Evolutionary conservation across 2,329 filamentous ascomycete genomes (phyloP).

Genomic region (Dactylellina cionopaga): DNA sequence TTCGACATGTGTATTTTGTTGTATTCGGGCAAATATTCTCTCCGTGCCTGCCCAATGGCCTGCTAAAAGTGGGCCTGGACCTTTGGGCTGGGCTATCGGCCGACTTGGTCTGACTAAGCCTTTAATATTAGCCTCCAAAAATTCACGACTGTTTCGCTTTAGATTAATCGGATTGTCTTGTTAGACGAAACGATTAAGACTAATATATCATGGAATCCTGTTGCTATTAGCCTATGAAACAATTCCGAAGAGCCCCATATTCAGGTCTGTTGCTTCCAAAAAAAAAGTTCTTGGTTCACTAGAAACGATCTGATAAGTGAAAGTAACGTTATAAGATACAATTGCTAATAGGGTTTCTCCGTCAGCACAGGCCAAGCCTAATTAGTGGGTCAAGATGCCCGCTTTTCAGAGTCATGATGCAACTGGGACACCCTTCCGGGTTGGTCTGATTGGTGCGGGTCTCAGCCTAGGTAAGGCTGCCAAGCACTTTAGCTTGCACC

Average conservation of each 20-base stretch:
- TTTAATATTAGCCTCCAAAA: no score
- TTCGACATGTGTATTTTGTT: not conserved
- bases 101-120: not conserved
- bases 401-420: constrained; percentile 28
- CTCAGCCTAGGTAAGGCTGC: constrained; percentile 34
- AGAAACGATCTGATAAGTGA: no score
- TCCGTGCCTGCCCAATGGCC: not conserved
- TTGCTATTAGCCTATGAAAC: no score
- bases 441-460: constrained; percentile 26
- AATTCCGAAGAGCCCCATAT: no score
- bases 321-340: not conserved
- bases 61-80: not conserved
- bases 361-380: constrained; percentile 36
- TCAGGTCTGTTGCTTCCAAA: no score
- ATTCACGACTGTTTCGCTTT: no score
- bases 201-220: no score
- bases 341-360: constrained; percentile 32
- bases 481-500: constrained; percentile 9
- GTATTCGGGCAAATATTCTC: constrained; percentile 9
- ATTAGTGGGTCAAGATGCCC: constrained; percentile 8
- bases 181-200: no score
- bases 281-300: no score
- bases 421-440: constrained; percentile 9
- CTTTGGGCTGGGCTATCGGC: constrained; percentile 11
- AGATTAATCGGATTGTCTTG: no score